Percentiles rank a stretch among this genome's conserved stretches.
These are phyloP conservation scores for Dissoconium aciculare DNA, from an alignment of 2,329 filamentous ascomycete species.

Conservation along the genomic window DNA sequence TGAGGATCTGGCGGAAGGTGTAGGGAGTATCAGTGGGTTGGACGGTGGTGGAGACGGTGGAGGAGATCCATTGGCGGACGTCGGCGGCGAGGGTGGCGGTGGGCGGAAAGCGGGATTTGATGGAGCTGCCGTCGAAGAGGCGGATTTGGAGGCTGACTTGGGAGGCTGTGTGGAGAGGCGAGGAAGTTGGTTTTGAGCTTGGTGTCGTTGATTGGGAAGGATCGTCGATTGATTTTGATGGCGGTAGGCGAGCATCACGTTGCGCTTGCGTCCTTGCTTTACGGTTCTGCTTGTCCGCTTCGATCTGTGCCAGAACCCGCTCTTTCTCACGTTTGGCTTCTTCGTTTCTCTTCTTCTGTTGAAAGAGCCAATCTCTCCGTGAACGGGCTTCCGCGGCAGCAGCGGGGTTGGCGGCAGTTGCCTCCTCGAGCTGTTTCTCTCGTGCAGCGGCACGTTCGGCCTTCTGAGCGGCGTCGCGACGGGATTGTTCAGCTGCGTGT, in stretches of 20 bases:
- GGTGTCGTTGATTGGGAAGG: no score
- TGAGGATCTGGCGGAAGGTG: slow-evolving; percentile 69
- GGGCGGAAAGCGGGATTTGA: slow-evolving; percentile 51
- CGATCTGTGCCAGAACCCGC: slow-evolving; percentile 58
- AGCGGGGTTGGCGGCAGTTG: slow-evolving; percentile 27
- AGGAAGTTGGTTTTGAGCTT: no score
- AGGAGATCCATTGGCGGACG: slow-evolving; percentile 65
- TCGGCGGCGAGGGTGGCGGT: slow-evolving; percentile 48
- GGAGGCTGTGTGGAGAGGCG: no score
- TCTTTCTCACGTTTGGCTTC: slow-evolving; percentile 54
- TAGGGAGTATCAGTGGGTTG: slow-evolving; percentile 41
- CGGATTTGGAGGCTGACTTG: slow-evolving; percentile 58
- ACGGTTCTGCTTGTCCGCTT: slow-evolving; percentile 59
- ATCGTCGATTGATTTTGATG: no score
- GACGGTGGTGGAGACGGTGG: slow-evolving; percentile 14
- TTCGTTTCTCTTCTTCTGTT: slow-evolving; percentile 45
- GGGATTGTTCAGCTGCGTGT: slow-evolving; percentile 27
- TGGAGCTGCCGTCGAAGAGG: slow-evolving; percentile 67
- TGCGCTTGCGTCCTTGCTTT: slow-evolving; percentile 42
- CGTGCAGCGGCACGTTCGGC: slow-evolving; percentile 27
- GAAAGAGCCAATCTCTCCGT: slow-evolving; percentile 21
- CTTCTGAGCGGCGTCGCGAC: slow-evolving; percentile 36
- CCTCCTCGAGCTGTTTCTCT: slow-evolving; percentile 26
- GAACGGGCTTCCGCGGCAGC: slow-evolving; percentile 18
- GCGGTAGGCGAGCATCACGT: no score